phyloP scores from a whole-genome alignment of 371 early-diverging fungal species.

The Entomophthora muscae region DNA sequence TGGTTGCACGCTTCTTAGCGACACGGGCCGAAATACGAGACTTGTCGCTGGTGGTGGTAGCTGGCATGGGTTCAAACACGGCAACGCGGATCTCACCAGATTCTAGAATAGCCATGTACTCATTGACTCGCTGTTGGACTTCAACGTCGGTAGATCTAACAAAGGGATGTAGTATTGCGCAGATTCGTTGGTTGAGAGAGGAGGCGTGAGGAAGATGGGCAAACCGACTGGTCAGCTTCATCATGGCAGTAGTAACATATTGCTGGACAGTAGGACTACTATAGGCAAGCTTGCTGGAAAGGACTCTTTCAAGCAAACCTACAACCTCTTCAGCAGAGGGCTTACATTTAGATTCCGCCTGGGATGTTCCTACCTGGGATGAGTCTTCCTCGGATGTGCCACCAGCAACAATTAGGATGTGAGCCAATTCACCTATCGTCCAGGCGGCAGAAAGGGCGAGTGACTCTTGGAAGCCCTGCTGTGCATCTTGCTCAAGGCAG shows the following conservation, averaged over 20 bases:
- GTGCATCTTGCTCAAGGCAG: conserved; percentile 54
- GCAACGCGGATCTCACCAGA: conserved; percentile 58
- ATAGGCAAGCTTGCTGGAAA: conserved; percentile 42
- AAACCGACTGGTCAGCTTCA: conserved; percentile 74
- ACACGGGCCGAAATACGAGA: background rate
- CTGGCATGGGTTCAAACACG: conserved; percentile 86
- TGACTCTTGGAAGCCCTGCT: conserved; percentile 40
- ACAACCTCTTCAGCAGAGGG: conserved; percentile 57
- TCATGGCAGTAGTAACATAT: conserved; percentile 68
- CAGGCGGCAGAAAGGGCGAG: conserved; percentile 83
- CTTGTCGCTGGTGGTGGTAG: conserved; percentile 21
- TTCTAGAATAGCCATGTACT: conserved; percentile 65
- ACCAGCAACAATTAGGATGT: conserved; percentile 50
- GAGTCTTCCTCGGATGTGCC: conserved; percentile 39
- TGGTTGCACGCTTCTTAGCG: background rate
- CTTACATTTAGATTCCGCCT: conserved; percentile 11
- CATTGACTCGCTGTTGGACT: conserved; percentile 85
- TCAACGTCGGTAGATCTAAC: conserved; percentile 67
- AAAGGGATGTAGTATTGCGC: conserved; percentile 34
- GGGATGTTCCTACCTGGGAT: conserved; percentile 20
- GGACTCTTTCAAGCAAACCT: conserved; percentile 45
- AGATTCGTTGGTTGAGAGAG: conserved; percentile 22
- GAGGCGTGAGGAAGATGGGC: conserved; percentile 21
- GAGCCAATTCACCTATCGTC: conserved; percentile 93
- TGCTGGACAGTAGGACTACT: conserved; percentile 60